Base-by-base conservation (phyloP, 2,329 filamentous ascomycete genomes). In the Penicillium janthinellum region DNA sequence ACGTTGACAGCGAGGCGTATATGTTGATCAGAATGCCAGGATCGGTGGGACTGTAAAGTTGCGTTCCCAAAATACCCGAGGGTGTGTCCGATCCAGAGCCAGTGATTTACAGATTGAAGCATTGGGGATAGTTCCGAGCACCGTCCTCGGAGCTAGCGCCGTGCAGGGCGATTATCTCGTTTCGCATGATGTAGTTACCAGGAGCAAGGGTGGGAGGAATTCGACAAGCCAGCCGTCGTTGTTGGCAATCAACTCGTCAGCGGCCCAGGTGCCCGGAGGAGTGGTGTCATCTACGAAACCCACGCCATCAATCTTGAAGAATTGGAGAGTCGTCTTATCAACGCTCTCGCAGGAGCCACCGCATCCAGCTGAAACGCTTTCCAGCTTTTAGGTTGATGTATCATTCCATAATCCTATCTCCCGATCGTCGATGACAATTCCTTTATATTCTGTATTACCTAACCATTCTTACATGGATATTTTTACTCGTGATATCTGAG, bases 291-390 rank as follows among this genome's bases (percentile, higher is more conserved):
- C 70, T 56, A 82, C 75, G 63, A 85, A 79, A 42, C 86, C 87
- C 34, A 74, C 77, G 37, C 79, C 81, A 44, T 82, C 80, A 60
- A 89, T 87, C 79, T 89, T 89, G 81, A 87, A 84, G 73, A 84
- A 88, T 60, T 82, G 72, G 34, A 88, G 78, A 1, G 74, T 71
- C 1, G 71, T 75, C 70, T 84, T 83, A 71, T 84, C 80, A 59
- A 81, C 83, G 0, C 73, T 71, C 44, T 81, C 78, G 69, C 84
- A 88, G 67, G 85, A 80, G 28, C 79, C 83, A 45, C 80, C 73
- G 71, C 84, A 86, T 41, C 6, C 17, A 10, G n/a, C 38, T 14
- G 15, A 28, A 6, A 28, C 5, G 5, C 25, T 28, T 28, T 28
- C 25, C 25, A 28, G 31, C 31, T 31, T 4, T 28, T 28, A 28